Percentiles rank a stretch among this genome's conserved stretches.
Conservation (phyloP, 495 filamentous ascomycete genomes). For the Penicillium silybi region DNA sequence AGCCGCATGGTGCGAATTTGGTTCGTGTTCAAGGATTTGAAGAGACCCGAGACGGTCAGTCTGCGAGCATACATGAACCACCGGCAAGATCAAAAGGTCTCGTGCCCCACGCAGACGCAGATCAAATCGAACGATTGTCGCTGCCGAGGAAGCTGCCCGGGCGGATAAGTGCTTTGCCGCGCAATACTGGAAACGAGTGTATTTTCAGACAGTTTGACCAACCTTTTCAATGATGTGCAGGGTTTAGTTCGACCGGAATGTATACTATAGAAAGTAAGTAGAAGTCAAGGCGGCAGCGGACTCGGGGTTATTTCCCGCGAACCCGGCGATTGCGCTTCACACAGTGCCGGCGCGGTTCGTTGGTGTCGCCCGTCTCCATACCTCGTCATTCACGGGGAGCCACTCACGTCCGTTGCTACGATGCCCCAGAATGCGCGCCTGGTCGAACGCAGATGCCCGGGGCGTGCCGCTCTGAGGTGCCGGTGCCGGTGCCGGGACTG, state of each 20-base stretch:
- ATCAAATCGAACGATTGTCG: neutral
- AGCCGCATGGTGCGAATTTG: slow-evolving; percentile 54
- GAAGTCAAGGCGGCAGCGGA: too few relatives aligned
- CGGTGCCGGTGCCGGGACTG: slow-evolving; percentile 11
- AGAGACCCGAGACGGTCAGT: neutral
- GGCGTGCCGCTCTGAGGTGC: slow-evolving; percentile 17
- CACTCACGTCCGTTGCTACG: neutral
- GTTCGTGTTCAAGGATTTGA: neutral
- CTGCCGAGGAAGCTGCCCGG: slow-evolving; percentile 3
- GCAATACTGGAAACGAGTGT: too few relatives aligned
- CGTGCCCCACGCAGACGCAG: too few relatives aligned
- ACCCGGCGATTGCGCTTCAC: neutral
- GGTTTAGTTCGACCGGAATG: too few relatives aligned
- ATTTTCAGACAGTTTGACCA: too few relatives aligned
- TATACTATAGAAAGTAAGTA: too few relatives aligned
- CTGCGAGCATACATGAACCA: neutral
- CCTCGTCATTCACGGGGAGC: neutral
- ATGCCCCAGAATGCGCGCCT: neutral
- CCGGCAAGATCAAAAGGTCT: too few relatives aligned
- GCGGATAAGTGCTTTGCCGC: neutral
- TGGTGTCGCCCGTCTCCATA: neutral
- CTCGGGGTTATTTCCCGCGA: too few relatives aligned
- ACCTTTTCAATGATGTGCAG: too few relatives aligned
- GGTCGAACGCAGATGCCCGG: slow-evolving; percentile 4
- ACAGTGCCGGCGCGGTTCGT: neutral